Percentiles rank a stretch among this genome's conserved stretches.
phyloP scores from a whole-genome alignment of 2,329 filamentous ascomycete genomes.

The Colletotrichum melonis region DNA sequence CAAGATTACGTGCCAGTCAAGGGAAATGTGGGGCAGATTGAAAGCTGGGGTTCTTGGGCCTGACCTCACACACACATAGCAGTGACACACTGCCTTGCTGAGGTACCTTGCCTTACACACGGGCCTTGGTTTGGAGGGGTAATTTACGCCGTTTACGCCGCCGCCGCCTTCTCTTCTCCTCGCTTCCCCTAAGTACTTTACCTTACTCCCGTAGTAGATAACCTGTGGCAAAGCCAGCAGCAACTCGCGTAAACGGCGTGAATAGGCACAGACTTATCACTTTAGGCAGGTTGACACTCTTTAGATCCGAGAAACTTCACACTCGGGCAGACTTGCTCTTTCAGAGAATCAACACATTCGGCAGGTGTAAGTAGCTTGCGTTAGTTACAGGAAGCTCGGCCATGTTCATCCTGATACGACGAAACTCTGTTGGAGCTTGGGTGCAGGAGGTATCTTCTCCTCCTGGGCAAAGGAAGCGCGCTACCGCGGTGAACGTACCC shows the following conservation, averaged over 20 bases:
- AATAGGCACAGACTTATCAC: neutral
- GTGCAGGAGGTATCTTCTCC: neutral
- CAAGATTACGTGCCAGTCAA: conserved; percentile 27
- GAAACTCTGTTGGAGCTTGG: neutral
- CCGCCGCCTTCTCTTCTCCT: neutral
- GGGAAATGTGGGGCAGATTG: conserved; percentile 21
- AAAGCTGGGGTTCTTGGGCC: conserved; percentile 17
- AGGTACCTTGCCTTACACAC: too few relatives aligned
- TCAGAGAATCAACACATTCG: too few relatives aligned
- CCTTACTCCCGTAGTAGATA: too few relatives aligned
- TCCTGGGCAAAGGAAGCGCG: neutral
- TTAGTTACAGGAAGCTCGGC: neutral
- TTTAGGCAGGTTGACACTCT: neutral
- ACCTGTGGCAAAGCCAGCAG: neutral
- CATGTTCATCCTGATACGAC: neutral
- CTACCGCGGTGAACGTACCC: neutral
- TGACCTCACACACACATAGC: conserved; percentile 23
- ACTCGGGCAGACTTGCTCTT: neutral
- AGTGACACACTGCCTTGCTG: neutral
- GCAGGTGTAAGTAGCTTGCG: too few relatives aligned
- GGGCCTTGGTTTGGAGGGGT: conserved; percentile 13
- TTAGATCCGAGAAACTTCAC: neutral
- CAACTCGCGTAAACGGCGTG: neutral
- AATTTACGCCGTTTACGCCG: conserved; percentile 32
- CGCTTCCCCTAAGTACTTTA: neutral